A percentile compares a stretch with the other conserved stretches of the same genome.
phyloP scores from a whole-genome alignment of 2,329 filamentous ascomycete species.

The Hypoxylon sp. region DNA sequence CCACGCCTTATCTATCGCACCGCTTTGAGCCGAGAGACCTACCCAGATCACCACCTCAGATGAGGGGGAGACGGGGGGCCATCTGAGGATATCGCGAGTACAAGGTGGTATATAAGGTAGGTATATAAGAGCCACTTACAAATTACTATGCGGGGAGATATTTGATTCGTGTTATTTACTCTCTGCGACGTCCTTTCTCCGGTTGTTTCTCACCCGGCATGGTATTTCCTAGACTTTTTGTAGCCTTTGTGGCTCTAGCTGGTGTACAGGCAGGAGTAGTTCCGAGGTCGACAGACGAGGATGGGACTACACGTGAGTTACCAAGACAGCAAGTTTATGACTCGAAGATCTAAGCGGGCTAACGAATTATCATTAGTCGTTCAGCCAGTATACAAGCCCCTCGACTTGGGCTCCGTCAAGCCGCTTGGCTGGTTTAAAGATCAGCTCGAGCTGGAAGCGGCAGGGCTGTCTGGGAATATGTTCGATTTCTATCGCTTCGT shows the following conservation, averaged over 20 bases:
- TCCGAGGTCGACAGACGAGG: conserved; percentile 18
- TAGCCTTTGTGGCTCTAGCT: conserved; percentile 24
- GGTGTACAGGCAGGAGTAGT: conserved; percentile 10
- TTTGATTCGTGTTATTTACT: background rate
- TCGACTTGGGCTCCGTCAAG: conserved; percentile 45
- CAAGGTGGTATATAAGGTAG: conserved; percentile 3
- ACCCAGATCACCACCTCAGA: conserved; percentile 6
- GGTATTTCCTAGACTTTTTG: conserved; percentile 9
- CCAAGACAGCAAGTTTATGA: too few relatives aligned
- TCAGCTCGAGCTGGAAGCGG: conserved; percentile 47
- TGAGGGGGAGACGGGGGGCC: conserved; percentile 14
- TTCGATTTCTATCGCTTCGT: conserved; percentile 69
- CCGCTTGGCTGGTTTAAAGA: conserved; percentile 47
- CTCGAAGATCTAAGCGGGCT: background rate
- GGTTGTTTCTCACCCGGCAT: conserved; percentile 10
- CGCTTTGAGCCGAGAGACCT: conserved; percentile 32
- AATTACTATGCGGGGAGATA: background rate
- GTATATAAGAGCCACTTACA: conserved; percentile 26
- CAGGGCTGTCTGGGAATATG: conserved; percentile 50
- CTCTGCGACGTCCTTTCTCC: background rate
- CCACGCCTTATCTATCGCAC: conserved; percentile 32
- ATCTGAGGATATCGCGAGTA: conserved; percentile 19
- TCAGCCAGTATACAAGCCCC: conserved; percentile 42
- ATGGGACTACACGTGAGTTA: conserved; percentile 28
- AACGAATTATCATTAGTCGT: conserved; percentile 37